Evolutionary conservation across 2,329 filamentous ascomycete genomes (phyloP).

Genomic region (Cladorrhinum sp.): DNA sequence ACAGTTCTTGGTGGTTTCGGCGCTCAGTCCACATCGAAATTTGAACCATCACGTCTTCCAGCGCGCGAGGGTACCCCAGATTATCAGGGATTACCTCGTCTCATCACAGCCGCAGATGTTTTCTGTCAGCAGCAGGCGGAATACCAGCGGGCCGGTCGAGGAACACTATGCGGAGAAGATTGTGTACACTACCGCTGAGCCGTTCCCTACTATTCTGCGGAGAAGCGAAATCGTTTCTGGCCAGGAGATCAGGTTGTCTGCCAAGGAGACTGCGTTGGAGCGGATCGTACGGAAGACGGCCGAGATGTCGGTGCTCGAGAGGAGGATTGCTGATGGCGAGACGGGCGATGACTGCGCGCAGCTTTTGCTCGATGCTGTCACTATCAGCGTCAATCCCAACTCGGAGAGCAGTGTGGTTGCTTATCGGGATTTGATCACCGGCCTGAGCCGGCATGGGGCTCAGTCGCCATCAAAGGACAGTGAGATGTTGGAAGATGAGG

Average conservation of each 20-base stretch:
- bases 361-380: slow-evolving; percentile 70
- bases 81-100: slow-evolving; percentile 82
- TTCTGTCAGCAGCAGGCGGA: slow-evolving; percentile 70
- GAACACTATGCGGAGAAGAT: slow-evolving; percentile 81
- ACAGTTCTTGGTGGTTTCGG: slow-evolving; percentile 80
- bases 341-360: slow-evolving; percentile 58
- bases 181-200: slow-evolving; percentile 76
- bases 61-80: slow-evolving; percentile 75
- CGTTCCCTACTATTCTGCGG: slow-evolving; percentile 86
- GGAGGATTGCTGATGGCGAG: slow-evolving; percentile 68
- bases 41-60: slow-evolving; percentile 81
- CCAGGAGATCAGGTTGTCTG: slow-evolving; percentile 63
- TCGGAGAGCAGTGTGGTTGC: slow-evolving; percentile 74
- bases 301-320: slow-evolving; percentile 75
- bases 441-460: slow-evolving; percentile 41
- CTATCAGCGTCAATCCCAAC: slow-evolving; percentile 69
- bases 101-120: slow-evolving; percentile 75
- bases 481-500: slow-evolving; percentile 38
- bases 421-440: slow-evolving; percentile 72
- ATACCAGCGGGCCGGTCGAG: slow-evolving; percentile 63
- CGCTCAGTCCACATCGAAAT: slow-evolving; percentile 79
- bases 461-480: slow-evolving; percentile 34
- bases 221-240: slow-evolving; percentile 77
- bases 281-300: slow-evolving; percentile 86
- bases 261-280: slow-evolving; percentile 86